Evolutionary conservation across 371 early-diverging fungal genomes (phyloP), one percentile per base, ranked within the genome.

Genomic region (Mortierella sp.): DNA sequence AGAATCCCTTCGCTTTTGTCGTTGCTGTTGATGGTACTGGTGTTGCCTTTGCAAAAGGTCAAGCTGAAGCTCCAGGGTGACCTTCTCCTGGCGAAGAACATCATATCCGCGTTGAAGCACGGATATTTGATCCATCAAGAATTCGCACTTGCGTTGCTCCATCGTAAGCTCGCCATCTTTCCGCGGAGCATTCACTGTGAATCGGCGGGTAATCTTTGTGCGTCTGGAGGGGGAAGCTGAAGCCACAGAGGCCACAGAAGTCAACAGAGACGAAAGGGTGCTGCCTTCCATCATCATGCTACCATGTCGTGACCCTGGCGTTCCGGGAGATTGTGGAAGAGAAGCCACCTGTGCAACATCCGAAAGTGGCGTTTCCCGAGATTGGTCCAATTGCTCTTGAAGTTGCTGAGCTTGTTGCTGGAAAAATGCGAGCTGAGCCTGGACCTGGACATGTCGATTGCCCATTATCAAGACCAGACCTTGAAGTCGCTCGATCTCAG

Each of bases 21-120:
- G 64, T 27, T 76, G 76, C 10, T 76, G 76, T 31, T 76, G 76
- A 21, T 76, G 76, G 34, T 68, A 68, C 14, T 68, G 68, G 29
- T 76, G 76, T 39, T 76, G 76, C 39, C 76, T 48, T 37, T 76
- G 69, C 69, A 76, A 54, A 19, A 76, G 62, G 34, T 76, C 76
- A 12, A 76, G 43, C 39, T 76, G 76, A n/a, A 76, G 47, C 34
- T 76, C 76, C 24, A 76, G 62, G 9, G 76, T 68, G 25, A 63
- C 64, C 47, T 76, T 76, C 12, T 76, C 76, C 41, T 76, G 76
- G 0, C 76, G 69, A 21, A 76, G 57, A 2, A 58, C 31, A 37
- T 76, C 76, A 37, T 68, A 76, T 19, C 76, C 76, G 10, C 76
- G 64, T 27, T 76, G 76, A 17, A 76, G 65, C 25, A 49, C 68